phyloP scores from a whole-genome alignment of 257 asterid species.

The Penstemon davidsonii region DNA sequence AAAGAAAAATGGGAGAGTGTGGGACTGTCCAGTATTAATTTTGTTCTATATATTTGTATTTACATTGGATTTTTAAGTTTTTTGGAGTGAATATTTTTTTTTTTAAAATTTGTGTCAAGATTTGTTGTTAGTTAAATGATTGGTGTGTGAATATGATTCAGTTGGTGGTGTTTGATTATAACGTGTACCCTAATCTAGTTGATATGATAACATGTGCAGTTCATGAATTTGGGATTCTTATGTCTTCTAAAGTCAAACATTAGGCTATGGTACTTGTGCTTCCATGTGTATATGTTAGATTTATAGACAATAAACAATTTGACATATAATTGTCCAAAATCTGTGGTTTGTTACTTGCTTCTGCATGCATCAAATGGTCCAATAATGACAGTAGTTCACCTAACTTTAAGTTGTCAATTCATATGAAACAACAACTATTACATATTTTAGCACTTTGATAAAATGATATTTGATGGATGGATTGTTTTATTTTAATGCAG shows the following conservation, averaged over 20 bases:
- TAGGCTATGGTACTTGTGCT: not conserved
- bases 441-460: too few species aligned
- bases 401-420: not conserved
- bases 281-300: constrained; percentile 22
- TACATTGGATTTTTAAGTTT: too few species aligned
- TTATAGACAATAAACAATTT: not conserved
- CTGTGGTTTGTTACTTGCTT: not conserved
- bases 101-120: not conserved
- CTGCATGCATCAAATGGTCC: not conserved
- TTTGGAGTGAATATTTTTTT: too few species aligned
- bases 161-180: constrained; percentile 19
- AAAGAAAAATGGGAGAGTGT: too few species aligned
- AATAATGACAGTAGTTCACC: not conserved
- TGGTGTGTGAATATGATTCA: constrained; percentile 15
- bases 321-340: constrained; percentile 14
- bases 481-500: too few species aligned
- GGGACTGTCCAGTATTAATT: too few species aligned
- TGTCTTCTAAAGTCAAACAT: constrained; percentile 24
- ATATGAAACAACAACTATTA: too few species aligned
- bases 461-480: too few species aligned
- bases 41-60: too few species aligned
- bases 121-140: constrained; percentile 12
- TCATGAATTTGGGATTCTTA: constrained; percentile 12
- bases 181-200: constrained; percentile 6
- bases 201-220: constrained; percentile 25